These are phyloP conservation scores for Tubosaeta sp. DNA, from an alignment of 768 basidiomycete species.

Conservation along the genomic window DNA sequence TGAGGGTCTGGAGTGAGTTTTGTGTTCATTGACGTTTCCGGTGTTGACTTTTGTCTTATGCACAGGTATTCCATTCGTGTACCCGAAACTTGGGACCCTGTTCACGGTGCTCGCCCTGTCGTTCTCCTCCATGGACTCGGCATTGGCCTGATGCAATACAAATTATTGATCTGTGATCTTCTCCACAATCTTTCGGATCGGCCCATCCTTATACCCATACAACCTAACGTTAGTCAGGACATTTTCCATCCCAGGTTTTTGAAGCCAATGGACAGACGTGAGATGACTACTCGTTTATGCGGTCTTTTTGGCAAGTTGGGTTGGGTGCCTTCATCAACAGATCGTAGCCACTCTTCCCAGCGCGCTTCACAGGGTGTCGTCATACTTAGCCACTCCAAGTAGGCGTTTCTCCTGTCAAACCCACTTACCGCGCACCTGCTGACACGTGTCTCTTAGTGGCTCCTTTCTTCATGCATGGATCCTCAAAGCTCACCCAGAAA, in stretches of 20 bases:
- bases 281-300: conserved; percentile 55
- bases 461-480: conserved; percentile 88
- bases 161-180: conserved; percentile 55
- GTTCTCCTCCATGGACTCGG: conserved; percentile 90
- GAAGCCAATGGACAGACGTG: conserved; percentile 59
- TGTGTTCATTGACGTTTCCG: not conserved
- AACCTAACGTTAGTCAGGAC: conserved; percentile 84
- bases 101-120: conserved; percentile 58
- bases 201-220: conserved; percentile 73
- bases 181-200: conserved; percentile 54
- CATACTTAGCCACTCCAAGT: conserved; percentile 89
- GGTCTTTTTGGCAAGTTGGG: conserved; percentile 56
- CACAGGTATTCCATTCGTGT: conserved; percentile 69
- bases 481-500: conserved; percentile 67
- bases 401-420: conserved; percentile 18
- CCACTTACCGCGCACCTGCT: not conserved
- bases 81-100: conserved; percentile 61
- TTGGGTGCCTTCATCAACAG: conserved; percentile 45
- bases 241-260: conserved; percentile 76
- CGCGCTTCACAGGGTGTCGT: conserved; percentile 51
- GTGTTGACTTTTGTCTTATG: not conserved
- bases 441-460: conserved; percentile 42
- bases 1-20: conserved; percentile 66
- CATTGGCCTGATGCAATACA: conserved; percentile 72
- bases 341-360: conserved; percentile 5